phyloP scores from a whole-genome alignment of 768 basidiomycete species.

The Leccinum subgranulosum region DNA sequence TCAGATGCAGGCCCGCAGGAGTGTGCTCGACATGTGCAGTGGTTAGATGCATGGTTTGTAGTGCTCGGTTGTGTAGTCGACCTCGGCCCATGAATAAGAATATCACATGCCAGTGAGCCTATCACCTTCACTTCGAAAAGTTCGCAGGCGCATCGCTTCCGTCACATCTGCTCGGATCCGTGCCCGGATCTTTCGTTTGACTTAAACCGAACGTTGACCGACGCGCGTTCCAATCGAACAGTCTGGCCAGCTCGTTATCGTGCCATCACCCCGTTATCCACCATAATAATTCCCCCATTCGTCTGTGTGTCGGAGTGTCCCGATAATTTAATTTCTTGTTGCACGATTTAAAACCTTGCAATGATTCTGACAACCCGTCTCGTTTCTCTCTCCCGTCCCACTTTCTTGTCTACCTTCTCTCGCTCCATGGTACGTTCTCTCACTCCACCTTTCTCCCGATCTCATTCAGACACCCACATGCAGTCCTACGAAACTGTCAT shows the following conservation, averaged over 20 bases:
- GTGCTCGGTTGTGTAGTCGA: constrained; percentile 66
- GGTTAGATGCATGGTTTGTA: constrained; percentile 79
- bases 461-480: background rate
- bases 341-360: constrained; percentile 17
- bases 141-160: background rate
- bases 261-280: background rate
- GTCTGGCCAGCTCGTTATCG: background rate
- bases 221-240: background rate
- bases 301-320: constrained; percentile 18
- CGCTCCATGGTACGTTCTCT: constrained; percentile 50
- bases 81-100: constrained; percentile 29
- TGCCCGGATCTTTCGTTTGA: constrained; percentile 6
- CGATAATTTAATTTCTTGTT: constrained; percentile 11
- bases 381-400: constrained; percentile 37
- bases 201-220: background rate
- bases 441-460: background rate
- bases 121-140: background rate
- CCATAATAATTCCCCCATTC: background rate
- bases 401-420: constrained; percentile 30
- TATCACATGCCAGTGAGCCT: background rate
- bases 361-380: constrained; percentile 45
- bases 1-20: constrained; percentile 1
- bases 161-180: background rate
- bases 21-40: constrained; percentile 28
- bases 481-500: constrained; percentile 80